These are phyloP conservation scores for Nannizzia gypsea DNA, from an alignment of 2,329 filamentous ascomycete genomes.

Conservation along the genomic window DNA sequence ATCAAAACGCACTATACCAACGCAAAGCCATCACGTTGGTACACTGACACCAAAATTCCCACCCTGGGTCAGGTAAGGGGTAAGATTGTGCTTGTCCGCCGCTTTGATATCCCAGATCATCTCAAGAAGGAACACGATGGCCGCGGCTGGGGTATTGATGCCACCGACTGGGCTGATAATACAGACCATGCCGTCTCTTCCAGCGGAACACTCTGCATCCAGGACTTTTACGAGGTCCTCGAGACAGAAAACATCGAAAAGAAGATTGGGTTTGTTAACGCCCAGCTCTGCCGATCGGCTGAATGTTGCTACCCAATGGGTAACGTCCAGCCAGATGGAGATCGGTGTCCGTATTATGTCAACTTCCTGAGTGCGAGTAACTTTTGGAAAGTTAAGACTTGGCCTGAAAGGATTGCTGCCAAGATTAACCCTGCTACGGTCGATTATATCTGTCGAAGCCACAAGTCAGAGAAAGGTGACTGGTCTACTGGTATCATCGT, in stretches of 20 bases:
- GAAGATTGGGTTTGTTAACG: slow-evolving; percentile 63
- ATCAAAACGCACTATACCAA: slow-evolving; percentile 50
- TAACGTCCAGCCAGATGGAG: slow-evolving; percentile 20
- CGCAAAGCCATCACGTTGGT: slow-evolving; percentile 54
- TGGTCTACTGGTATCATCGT: slow-evolving; percentile 79
- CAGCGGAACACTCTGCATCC: slow-evolving; percentile 66
- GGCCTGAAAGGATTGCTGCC: slow-evolving; percentile 83
- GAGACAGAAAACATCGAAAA: slow-evolving; percentile 62
- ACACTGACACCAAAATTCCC: slow-evolving; percentile 63
- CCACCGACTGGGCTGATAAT: slow-evolving; percentile 72
- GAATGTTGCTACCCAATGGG: slow-evolving; percentile 36
- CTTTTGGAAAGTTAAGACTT: slow-evolving; percentile 84
- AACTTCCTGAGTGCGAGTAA: slow-evolving; percentile 89
- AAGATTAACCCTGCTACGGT: slow-evolving; percentile 71
- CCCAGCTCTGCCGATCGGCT: slow-evolving; percentile 64
- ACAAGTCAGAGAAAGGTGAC: slow-evolving; percentile 48
- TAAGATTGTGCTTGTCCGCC: slow-evolving; percentile 70
- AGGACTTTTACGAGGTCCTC: slow-evolving; percentile 87
- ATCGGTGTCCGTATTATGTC: slow-evolving; percentile 58
- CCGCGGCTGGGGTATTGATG: slow-evolving; percentile 47
- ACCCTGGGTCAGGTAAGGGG: slow-evolving; percentile 67
- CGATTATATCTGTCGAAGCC: slow-evolving; percentile 45
- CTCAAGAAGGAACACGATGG: slow-evolving; percentile 37
- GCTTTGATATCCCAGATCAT: slow-evolving; percentile 54
- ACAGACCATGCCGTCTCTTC: slow-evolving; percentile 60